Conservation (phyloP, 2,329 filamentous ascomycete species). For the Geoglossum cookeanum region DNA sequence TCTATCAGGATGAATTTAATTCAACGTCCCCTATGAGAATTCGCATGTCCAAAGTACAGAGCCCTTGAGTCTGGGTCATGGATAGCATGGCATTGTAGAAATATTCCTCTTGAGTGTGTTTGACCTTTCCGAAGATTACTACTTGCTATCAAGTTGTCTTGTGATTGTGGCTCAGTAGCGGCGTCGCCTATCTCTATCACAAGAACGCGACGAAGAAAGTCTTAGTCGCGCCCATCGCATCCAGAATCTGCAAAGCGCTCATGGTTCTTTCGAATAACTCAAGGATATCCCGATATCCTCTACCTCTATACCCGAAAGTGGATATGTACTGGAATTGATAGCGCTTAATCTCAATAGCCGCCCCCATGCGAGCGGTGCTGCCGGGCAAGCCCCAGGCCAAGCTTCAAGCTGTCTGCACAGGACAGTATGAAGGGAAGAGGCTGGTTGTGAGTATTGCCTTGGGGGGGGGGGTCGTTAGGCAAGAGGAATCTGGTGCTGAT, state of each 20-base stretch:
- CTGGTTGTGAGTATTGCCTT: constrained; percentile 40
- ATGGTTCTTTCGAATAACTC: background rate
- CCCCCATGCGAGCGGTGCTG: constrained; percentile 57
- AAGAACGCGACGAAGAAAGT: background rate
- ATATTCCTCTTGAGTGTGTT: no score
- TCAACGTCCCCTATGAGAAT: no score
- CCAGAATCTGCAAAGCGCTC: constrained; percentile 10
- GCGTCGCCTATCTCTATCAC: background rate
- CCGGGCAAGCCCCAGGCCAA: constrained; percentile 61
- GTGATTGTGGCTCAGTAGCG: background rate
- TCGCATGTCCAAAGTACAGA: no score
- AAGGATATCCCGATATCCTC: background rate
- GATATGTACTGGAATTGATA: background rate
- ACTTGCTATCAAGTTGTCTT: background rate
- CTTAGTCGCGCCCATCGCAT: constrained; percentile 14
- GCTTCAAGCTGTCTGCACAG: constrained; percentile 58
- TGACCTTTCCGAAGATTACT: no score
- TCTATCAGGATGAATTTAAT: no score
- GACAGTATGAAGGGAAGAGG: constrained; percentile 51
- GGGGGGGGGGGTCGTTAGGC: constrained; percentile 18
- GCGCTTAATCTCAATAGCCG: constrained; percentile 9
- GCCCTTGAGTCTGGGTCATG: no score
- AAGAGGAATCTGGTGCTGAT: constrained; percentile 25
- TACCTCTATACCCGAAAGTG: no score
- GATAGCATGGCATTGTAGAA: no score